Base-by-base conservation (phyloP, 441 rosid species). In the Syzygium syzygioides region DNA sequence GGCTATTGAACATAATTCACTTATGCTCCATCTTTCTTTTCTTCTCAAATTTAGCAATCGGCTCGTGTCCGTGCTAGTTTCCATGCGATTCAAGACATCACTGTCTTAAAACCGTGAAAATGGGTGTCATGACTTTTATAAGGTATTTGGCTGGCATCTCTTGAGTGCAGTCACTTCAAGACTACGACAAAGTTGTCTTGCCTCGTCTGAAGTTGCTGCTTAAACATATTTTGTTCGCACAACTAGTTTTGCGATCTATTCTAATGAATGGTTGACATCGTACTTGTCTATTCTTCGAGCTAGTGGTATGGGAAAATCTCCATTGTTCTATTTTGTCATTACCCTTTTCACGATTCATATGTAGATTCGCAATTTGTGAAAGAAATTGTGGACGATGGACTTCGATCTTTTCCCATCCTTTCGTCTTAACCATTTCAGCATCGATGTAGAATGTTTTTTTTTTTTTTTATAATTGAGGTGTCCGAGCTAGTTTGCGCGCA, bases 81-180 rank as follows among this genome's bases (percentile, higher is more conserved):
- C 14, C 14, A 1, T 7, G n/a, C 9, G 23, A 32, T 32, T 32
- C 23, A 12, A 32, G 45, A 17, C 41, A 32, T 66, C 37, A 4
- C 23, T 30, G 7, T 3, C 12, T 64, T 30, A 41, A 41, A 0
- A 17, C 34, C 18, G 79, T 0, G 25, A 66, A 66, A 66, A 66
- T 1, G 19, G 13, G 48, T 4, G 23, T 19, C 20, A 14, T 25
- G 0, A 7, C 48, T 19, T 32, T 2, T 9, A 0, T 32, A 10
- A 34, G 79, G 45, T 5, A 20, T 68, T 19, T 9, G 4, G 14
- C 48, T 19, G 7, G 20, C 13, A 34, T 3, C 48, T 32, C 4
- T 3, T 1, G 14, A 19, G 5, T 2, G 20, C 26, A 32, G 3
- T 32, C 34, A 34, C 25, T 34, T 34, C 25, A 34, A 68, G 48